phyloP scores from a whole-genome alignment of 805 yeast species.

The Yamadazyma philogaea region DNA sequence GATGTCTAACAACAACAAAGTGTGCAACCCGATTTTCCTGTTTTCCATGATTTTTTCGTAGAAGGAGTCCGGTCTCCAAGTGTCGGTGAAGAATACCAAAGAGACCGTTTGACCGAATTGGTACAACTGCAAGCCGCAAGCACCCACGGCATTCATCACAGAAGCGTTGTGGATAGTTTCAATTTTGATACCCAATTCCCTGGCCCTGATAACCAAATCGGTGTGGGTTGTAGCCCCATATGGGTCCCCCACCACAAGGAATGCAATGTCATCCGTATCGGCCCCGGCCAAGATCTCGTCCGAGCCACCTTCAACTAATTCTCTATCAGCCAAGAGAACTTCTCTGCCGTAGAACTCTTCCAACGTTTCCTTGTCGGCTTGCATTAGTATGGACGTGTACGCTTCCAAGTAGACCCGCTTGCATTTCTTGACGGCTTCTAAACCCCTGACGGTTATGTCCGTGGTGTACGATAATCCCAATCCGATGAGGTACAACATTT shows the following conservation, averaged over 20 bases:
- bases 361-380: slow-evolving; percentile 70
- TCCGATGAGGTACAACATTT: slow-evolving; percentile 87
- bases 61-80: slow-evolving; percentile 96
- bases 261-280: slow-evolving; percentile 80
- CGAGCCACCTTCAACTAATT: slow-evolving; percentile 85
- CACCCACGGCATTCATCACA: slow-evolving; percentile 97
- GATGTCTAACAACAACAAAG: slow-evolving; percentile 82
- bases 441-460: slow-evolving; percentile 93
- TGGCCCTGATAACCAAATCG: slow-evolving; percentile 86
- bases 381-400: slow-evolving; percentile 92
- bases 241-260: slow-evolving; percentile 95
- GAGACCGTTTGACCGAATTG: slow-evolving; percentile 98
- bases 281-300: slow-evolving; percentile 80
- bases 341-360: slow-evolving; percentile 85
- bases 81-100: slow-evolving; percentile 89
- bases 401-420: slow-evolving; percentile 93
- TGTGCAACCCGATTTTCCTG: slow-evolving; percentile 86
- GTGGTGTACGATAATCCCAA: slow-evolving; percentile 84
- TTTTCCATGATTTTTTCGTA: slow-evolving; percentile 87
- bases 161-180: slow-evolving; percentile 93
- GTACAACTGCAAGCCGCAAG: slow-evolving; percentile 93
- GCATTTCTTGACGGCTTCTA: slow-evolving; percentile 78
- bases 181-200: slow-evolving; percentile 73
- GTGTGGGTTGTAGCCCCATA: slow-evolving; percentile 99
- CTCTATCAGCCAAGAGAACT: slow-evolving; percentile 89